A percentile compares a stretch with the other conserved stretches of the same genome.
phyloP scores from a whole-genome alignment of 371 early-diverging fungal genomes.

The Entomophthora muscae region DNA sequence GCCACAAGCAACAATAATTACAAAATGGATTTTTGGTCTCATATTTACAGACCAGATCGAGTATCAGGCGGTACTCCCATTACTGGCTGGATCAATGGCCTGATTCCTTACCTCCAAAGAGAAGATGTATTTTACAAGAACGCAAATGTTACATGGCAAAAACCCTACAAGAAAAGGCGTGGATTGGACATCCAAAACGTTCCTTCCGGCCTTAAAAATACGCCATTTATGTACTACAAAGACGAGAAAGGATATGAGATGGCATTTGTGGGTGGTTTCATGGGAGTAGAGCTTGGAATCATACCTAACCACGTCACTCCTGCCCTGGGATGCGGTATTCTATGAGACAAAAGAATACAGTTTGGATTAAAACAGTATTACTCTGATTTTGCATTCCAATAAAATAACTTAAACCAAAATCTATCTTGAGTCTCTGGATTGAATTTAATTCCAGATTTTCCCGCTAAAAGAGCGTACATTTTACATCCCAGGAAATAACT shows the following conservation, averaged over 20 bases:
- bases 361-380: no score
- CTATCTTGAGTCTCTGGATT: no score
- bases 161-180: no score
- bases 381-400: no score
- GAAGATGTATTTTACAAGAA: not conserved
- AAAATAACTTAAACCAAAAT: no score
- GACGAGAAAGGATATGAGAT: not conserved
- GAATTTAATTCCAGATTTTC: no score
- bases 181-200: not conserved
- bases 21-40: not conserved
- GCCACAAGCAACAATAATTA: not conserved
- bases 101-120: not conserved
- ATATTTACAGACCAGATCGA: not conserved
- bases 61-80: not conserved
- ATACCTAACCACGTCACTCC: no score
- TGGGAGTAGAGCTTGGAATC: no score
- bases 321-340: no score
- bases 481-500: no score
- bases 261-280: not conserved
- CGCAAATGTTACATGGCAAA: not conserved
- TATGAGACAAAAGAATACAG: no score
- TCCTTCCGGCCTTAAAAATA: not conserved
- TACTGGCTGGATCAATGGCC: not conserved
- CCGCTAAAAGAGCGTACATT: no score
- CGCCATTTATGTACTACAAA: not conserved